Percentiles rank a stretch among this genome's conserved stretches.
phyloP scores from a whole-genome alignment of 768 basidiomycete species.

The Pleurotus eryngii region DNA sequence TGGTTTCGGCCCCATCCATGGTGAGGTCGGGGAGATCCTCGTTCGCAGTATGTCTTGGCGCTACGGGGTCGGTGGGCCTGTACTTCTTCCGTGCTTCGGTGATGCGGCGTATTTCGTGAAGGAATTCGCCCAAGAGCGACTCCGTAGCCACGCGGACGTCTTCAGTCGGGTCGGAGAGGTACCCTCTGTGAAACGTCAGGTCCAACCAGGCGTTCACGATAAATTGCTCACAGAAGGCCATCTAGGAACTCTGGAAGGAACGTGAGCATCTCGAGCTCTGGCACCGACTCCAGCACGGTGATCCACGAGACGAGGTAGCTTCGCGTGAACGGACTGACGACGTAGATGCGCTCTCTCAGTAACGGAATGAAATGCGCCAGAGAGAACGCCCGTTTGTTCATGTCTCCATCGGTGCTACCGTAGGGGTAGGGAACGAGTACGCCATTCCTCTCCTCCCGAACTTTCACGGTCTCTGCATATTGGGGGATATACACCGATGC shows the following conservation, averaged over 20 bases:
- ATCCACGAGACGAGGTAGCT: constrained; percentile 99
- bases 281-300: constrained; percentile 90
- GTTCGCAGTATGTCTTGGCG: constrained; percentile 32
- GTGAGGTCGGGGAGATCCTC: constrained; percentile 62
- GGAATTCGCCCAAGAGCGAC: constrained; percentile 82
- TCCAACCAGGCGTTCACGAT: constrained; percentile 3
- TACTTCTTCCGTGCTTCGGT: constrained; percentile 57
- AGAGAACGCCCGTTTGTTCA: constrained; percentile 80
- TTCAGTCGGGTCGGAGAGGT: constrained; percentile 91
- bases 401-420: constrained; percentile 38
- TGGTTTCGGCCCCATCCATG: constrained; percentile 53
- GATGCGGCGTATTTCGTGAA: constrained; percentile 87
- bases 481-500: constrained; percentile 93
- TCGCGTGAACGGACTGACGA: constrained; percentile 91
- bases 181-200: constrained; percentile 56
- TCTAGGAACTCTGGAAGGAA: constrained; percentile 95
- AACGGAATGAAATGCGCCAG: constrained; percentile 93
- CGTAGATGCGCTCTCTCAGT: constrained; percentile 89
- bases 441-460: constrained; percentile 56
- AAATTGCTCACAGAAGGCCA: constrained; percentile 74
- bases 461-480: constrained; percentile 74
- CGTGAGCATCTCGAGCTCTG: constrained; percentile 91
- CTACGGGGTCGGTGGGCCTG: constrained; percentile 36
- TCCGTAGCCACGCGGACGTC: constrained; percentile 93
- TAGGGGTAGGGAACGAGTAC: constrained; percentile 69